Conservation (phyloP, 2,329 filamentous ascomycete species). For the Ceratocystis colombiana region DNA sequence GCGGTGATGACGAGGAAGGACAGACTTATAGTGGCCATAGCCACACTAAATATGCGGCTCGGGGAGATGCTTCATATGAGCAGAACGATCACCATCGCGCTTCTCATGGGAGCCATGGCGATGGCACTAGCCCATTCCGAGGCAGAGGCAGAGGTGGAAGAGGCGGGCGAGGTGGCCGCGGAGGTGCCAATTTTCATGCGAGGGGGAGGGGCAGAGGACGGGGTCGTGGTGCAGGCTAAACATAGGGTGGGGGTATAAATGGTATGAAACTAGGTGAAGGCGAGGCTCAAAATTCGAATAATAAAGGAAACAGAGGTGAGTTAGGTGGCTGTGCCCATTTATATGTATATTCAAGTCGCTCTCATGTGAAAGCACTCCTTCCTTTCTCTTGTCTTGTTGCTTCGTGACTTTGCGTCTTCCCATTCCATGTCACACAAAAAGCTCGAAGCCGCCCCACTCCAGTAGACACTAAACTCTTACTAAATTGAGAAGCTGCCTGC, state of each 20-base stretch:
- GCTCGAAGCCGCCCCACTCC: background rate
- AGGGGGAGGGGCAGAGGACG: constrained; percentile 34
- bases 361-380: too few species aligned
- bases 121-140: constrained; percentile 35
- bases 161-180: constrained; percentile 9
- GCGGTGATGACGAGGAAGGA: constrained; percentile 14
- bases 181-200: constrained; percentile 31
- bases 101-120: constrained; percentile 34
- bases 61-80: constrained; percentile 27
- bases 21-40: constrained; percentile 35
- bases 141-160: constrained; percentile 38
- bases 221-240: constrained; percentile 39
- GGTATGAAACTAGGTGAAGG: background rate
- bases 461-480: background rate
- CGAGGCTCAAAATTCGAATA: too few species aligned
- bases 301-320: too few species aligned
- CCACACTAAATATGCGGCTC: constrained; percentile 32
- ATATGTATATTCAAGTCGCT: too few species aligned
- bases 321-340: too few species aligned
- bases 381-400: background rate
- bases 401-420: background rate
- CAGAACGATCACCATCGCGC: constrained; percentile 31
- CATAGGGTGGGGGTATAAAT: background rate
- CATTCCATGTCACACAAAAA: constrained; percentile 14
- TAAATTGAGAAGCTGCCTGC: background rate